These are phyloP conservation scores for Penicillium palitans DNA, from an alignment of 2,329 filamentous ascomycete genomes.

Conservation along the genomic window DNA sequence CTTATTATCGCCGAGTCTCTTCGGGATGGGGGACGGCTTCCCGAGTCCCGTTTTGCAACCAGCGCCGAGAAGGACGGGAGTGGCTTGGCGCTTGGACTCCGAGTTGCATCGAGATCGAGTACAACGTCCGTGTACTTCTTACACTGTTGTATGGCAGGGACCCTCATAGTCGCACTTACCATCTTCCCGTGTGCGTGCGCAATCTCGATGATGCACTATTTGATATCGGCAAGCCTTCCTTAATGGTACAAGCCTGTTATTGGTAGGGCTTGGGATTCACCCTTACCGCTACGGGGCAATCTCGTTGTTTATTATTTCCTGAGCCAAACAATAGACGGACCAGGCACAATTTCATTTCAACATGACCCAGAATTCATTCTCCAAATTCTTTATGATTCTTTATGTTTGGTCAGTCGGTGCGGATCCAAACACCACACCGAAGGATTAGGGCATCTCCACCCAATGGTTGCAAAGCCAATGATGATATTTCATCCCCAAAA, in stretches of 20 bases:
- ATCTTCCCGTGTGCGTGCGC: constrained; percentile 5
- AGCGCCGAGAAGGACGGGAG: constrained; percentile 5
- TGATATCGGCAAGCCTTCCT: constrained; percentile 4
- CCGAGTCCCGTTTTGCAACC: constrained; percentile 4
- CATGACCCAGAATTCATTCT: neutral
- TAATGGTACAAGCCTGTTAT: neutral
- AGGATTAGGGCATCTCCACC: neutral
- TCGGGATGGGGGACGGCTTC: constrained; percentile 10
- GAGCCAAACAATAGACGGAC: neutral
- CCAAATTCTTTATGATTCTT: neutral
- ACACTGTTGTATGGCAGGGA: neutral
- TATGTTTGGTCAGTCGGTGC: neutral
- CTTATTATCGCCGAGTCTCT: neutral
- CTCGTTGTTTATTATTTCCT: neutral
- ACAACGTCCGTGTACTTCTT: neutral
- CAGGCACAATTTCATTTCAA: neutral
- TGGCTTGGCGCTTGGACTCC: constrained; percentile 4
- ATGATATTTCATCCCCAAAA: neutral
- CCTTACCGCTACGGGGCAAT: neutral
- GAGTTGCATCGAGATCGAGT: constrained; percentile 4
- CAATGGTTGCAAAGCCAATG: neutral
- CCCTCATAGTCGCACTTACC: neutral
- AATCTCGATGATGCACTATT: neutral
- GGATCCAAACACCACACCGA: neutral
- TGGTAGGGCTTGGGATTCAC: neutral